A percentile compares a stretch with the other conserved stretches of the same genome.
Conservation (phyloP, 352 stramenopile genomes). For the Aphanomyces invadans region DNA sequence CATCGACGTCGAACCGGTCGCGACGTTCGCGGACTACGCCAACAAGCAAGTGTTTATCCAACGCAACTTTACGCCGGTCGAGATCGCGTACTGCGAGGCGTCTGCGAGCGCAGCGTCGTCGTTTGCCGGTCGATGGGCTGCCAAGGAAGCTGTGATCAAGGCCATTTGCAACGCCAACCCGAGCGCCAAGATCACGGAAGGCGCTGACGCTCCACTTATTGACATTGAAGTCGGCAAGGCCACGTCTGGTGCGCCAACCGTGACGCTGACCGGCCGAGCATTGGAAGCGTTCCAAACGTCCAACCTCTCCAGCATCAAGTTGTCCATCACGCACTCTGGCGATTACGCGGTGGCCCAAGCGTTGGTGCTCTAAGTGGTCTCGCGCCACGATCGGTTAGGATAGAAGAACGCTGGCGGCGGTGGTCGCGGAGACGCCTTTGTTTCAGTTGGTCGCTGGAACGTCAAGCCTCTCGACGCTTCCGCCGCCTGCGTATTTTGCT, state of each 20-base stretch:
- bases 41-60: conserved; percentile 75
- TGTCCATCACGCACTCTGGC: conserved; percentile 86
- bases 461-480: no score
- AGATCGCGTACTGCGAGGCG: conserved; percentile 79
- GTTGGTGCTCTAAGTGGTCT: conserved; percentile 30
- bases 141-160: conserved; percentile 87
- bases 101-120: conserved; percentile 70
- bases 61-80: conserved; percentile 83
- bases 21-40: conserved; percentile 71
- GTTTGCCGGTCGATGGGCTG: conserved; percentile 82
- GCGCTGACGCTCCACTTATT: conserved; percentile 54
- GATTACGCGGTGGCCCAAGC: conserved; percentile 83
- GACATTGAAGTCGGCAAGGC: conserved; percentile 85
- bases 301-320: conserved; percentile 58
- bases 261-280: conserved; percentile 65
- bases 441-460: neutral
- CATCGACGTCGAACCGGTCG: conserved; percentile 77
- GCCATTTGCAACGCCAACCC: conserved; percentile 73
- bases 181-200: conserved; percentile 34
- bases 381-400: no score
- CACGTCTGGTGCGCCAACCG: conserved; percentile 62
- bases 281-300: conserved; percentile 73
- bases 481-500: no score
- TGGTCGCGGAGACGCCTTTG: no score
- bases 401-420: no score